Base-by-base conservation (phyloP, 1,284 basidiomycete species). In the Lignosus rhinocerotis region DNA sequence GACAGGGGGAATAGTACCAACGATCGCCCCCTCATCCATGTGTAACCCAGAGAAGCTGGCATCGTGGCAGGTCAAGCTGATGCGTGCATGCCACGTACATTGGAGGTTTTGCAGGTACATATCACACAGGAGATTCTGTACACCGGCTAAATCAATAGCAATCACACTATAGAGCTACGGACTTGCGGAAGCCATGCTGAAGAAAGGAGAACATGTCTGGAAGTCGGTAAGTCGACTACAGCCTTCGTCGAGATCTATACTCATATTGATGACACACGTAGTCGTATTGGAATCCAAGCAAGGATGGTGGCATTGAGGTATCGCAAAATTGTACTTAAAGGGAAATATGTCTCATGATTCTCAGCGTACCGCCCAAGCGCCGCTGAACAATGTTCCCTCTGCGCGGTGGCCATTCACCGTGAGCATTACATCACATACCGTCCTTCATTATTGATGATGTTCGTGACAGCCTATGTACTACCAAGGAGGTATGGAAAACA, bases 11-110 rank as follows among this genome's bases (percentile, higher is more conserved):
- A n/a, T n/a, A n/a, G n/a, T 10, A 7, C 32, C 16, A 34, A 9
- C 11, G 16, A 0, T 0, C 17, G n/a, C 6, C 33, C 44, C 12
- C 56, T 19, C 48, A 10, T 19, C 38, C 3, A 12, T n/a, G 19
- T 12, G 2, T 14, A 30, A 10, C 21, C 14, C 21, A 90, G 88
- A 60, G 80, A 85, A 3, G 61, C 64, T n/a, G 84, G 80, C 63
- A 80, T 90, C n/a, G 68, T 77, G 32, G 83, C 84, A 6, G 91
- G 91, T 14, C 90, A 92, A 68, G 91, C 90, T 0, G 90, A 93
- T 67, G 90, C 90, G 5, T 86, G 92, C 51, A 87, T 90, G 68
- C 87, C 88, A 1, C 80, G 90, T 31, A 90, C 88, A 1, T 81
- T 92, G 49, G 91, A 93, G 71, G 85, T 92, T 5, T 72, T 94